Percentiles rank a stretch among this genome's conserved stretches.
Evolutionary conservation across 768 basidiomycete species (phyloP).

Genomic region (Boletales sp.): DNA sequence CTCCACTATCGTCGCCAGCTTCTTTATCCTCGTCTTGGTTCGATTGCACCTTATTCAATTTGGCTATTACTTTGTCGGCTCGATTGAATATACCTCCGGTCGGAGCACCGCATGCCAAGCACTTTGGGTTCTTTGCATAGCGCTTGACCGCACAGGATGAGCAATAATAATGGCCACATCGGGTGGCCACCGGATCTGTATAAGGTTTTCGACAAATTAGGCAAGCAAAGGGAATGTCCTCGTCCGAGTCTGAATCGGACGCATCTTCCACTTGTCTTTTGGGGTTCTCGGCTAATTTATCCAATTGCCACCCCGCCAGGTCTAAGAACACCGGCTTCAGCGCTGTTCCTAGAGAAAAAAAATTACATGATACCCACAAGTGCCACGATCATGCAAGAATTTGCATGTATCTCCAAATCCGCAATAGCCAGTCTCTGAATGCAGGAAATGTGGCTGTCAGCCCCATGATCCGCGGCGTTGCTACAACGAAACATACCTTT

Average conservation of each 20-base stretch:
- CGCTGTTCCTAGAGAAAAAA: background rate
- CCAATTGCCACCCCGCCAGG: conserved; percentile 98
- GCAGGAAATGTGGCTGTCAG: conserved; percentile 3
- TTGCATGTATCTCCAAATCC: conserved; percentile 99
- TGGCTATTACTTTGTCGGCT: conserved; percentile 89
- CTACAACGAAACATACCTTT: conserved; percentile 63
- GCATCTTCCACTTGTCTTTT: conserved; percentile 52
- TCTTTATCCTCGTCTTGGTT: conserved; percentile 47
- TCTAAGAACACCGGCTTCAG: conserved; percentile 44
- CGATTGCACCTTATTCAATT: conserved; percentile 70
- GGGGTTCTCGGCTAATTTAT: conserved; percentile 83
- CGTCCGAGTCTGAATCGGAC: conserved; percentile 69
- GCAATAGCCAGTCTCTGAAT: conserved; percentile 93
- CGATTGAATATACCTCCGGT: conserved; percentile 97
- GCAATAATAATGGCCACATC: conserved; percentile 97
- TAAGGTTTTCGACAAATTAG: conserved; percentile 93
- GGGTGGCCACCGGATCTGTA: conserved; percentile 92
- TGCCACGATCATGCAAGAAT: conserved; percentile 97
- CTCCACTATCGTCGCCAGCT: conserved; percentile 35
- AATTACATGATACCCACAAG: conserved; percentile 53
- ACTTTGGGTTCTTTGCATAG: conserved; percentile 92
- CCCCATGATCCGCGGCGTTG: conserved; percentile 11
- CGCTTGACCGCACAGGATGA: conserved; percentile 93
- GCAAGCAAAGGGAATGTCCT: conserved; percentile 98
- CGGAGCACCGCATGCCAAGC: conserved; percentile 87